Evolutionary conservation across 768 basidiomycete species (phyloP).

Genomic region (Multifurca ochricompacta): DNA sequence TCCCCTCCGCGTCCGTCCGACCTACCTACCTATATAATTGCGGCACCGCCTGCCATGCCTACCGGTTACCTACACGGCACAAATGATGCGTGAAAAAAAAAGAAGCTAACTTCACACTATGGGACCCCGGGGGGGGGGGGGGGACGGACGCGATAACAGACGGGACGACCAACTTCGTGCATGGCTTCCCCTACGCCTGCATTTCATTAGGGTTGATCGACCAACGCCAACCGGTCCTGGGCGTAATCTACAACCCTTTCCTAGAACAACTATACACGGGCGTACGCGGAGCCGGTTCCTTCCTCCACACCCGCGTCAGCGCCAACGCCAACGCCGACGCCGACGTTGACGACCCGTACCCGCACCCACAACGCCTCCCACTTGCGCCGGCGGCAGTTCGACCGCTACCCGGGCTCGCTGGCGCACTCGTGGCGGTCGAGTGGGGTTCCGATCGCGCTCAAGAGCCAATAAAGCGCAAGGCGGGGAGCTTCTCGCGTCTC

Average conservation of each 20-base stretch:
- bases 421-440: constrained; percentile 74
- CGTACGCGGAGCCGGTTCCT: constrained; percentile 61
- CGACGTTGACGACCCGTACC: not conserved
- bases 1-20: no score
- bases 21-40: no score
- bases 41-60: no score
- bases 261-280: constrained; percentile 6
- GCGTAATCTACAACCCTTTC: constrained; percentile 8
- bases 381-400: constrained; percentile 39
- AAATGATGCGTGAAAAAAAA: no score
- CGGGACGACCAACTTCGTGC: constrained; percentile 84
- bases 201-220: constrained; percentile 89
- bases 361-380: constrained; percentile 49
- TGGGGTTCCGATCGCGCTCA: constrained; percentile 77
- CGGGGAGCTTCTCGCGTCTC: constrained; percentile 61
- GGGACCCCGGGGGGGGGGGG: no score
- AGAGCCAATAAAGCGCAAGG: constrained; percentile 48
- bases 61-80: constrained; percentile 34
- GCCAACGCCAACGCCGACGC: not conserved
- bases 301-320: constrained; percentile 34
- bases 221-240: constrained; percentile 57
- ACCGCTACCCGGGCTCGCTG: constrained; percentile 58
- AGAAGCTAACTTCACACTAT: no score
- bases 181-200: constrained; percentile 80
- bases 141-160: no score